A percentile compares a stretch with the other conserved stretches of the same genome.
phyloP scores from a whole-genome alignment of 306 rosid species.

The Lupinus albus region DNA sequence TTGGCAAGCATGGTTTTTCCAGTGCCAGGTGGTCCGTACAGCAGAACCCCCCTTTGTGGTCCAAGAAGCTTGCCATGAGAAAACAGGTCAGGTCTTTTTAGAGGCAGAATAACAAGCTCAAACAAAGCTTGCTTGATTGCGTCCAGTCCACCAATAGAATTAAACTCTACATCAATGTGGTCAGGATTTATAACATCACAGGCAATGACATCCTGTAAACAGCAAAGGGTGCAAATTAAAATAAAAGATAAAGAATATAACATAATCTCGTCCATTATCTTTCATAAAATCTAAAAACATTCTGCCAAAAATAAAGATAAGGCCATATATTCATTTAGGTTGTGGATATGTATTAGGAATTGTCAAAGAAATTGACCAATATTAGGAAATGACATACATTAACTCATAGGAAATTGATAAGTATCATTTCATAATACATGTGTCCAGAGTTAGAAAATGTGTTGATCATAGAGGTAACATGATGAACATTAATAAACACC shows the following conservation, averaged over 20 bases:
- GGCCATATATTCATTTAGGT: not conserved
- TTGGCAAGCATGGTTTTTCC: constrained; percentile 99
- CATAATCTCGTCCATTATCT: not conserved
- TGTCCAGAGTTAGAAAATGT: not conserved
- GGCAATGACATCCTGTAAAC: constrained; percentile 87
- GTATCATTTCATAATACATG: not conserved
- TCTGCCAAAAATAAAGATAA: not conserved
- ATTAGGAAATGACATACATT: constrained; percentile 3
- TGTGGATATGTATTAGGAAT: not conserved
- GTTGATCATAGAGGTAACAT: not conserved
- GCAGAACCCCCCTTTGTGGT: constrained; percentile 91
- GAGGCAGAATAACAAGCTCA: constrained; percentile 93
- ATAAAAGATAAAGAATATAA: not conserved
- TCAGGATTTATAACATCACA: constrained; percentile 97
- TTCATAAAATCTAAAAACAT: not conserved
- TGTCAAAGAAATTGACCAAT: not conserved
- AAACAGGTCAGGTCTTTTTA: constrained; percentile 80
- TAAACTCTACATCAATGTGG: constrained; percentile 83
- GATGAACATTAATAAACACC: not conserved
- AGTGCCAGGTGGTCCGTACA: constrained; percentile 97
- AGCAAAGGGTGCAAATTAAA: constrained; percentile 31
- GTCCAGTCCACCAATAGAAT: constrained; percentile 87
- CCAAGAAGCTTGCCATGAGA: constrained; percentile 87
- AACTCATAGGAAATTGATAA: constrained; percentile 1
- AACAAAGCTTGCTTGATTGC: constrained; percentile 71